phyloP scores from a whole-genome alignment of 495 filamentous ascomycete genomes.

The Penicillium simplicissimum region DNA sequence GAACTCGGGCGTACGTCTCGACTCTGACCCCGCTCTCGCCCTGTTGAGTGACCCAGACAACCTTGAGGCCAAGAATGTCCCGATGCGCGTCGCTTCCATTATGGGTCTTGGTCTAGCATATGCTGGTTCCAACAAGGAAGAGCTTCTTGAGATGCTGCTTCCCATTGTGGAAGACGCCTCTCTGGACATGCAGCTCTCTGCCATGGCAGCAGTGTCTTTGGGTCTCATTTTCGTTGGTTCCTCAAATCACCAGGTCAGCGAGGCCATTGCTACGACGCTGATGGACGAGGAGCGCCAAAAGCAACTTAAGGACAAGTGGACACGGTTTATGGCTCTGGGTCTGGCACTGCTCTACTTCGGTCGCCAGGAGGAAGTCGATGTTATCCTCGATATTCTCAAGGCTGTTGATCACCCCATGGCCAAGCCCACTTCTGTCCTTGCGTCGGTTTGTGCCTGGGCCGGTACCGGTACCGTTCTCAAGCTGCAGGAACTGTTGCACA shows the following conservation, averaged over 20 bases:
- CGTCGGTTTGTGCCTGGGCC: slow-evolving; percentile 95
- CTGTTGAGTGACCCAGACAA: slow-evolving; percentile 77
- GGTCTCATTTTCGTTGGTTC: slow-evolving; percentile 93
- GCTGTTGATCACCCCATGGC: slow-evolving; percentile 94
- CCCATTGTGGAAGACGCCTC: slow-evolving; percentile 82
- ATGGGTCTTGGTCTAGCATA: slow-evolving; percentile 96
- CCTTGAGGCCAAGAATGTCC: slow-evolving; percentile 70
- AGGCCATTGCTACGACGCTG: slow-evolving; percentile 85
- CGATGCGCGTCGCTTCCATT: slow-evolving; percentile 76
- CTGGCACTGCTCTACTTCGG: slow-evolving; percentile 94
- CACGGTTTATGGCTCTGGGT: slow-evolving; percentile 91
- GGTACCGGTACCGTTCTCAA: slow-evolving; percentile 96
- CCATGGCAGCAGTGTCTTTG: slow-evolving; percentile 90
- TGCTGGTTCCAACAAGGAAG: slow-evolving; percentile 86
- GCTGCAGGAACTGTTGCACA: slow-evolving; percentile 91
- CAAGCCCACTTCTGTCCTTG: slow-evolving; percentile 84
- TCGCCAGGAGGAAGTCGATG: slow-evolving; percentile 95
- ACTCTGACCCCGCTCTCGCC: slow-evolving; percentile 84
- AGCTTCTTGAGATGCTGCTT: slow-evolving; percentile 74
- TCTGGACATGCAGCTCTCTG: slow-evolving; percentile 90
- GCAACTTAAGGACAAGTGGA: slow-evolving; percentile 96
- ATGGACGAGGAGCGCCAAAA: slow-evolving; percentile 85
- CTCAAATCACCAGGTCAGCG: slow-evolving; percentile 80
- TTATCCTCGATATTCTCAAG: slow-evolving; percentile 91
- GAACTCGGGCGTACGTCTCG: slow-evolving; percentile 84